phyloP scores from a whole-genome alignment of 2,329 filamentous ascomycete species.

The Epichloe aotearoae region DNA sequence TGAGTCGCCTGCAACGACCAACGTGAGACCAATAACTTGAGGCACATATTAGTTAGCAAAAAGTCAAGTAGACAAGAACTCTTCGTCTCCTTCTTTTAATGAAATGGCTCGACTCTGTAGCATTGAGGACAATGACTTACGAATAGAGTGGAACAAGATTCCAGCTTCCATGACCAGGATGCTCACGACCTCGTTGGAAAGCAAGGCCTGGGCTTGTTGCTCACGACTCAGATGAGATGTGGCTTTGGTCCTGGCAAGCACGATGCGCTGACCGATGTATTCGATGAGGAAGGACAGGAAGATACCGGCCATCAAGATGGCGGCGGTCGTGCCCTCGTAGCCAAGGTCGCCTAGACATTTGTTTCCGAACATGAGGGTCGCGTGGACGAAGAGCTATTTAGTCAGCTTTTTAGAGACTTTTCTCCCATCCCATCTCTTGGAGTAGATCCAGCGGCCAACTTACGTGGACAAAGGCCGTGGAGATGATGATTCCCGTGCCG shows the following conservation, averaged over 20 bases:
- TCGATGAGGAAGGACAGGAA: slow-evolving; percentile 63
- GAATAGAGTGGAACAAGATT: slow-evolving; percentile 61
- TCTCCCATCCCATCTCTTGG: background rate
- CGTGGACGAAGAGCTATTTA: slow-evolving; percentile 57
- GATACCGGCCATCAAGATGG: slow-evolving; percentile 61
- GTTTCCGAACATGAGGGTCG: slow-evolving; percentile 58
- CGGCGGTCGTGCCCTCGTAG: slow-evolving; percentile 57
- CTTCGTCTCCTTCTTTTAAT: background rate
- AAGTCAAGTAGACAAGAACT: background rate
- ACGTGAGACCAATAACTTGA: slow-evolving; percentile 48
- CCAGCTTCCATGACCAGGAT: slow-evolving; percentile 61
- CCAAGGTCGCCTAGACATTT: slow-evolving; percentile 50
- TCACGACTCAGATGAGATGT: slow-evolving; percentile 13
- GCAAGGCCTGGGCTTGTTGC: slow-evolving; percentile 13
- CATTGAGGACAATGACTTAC: slow-evolving; percentile 24
- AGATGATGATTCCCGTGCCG: slow-evolving; percentile 59
- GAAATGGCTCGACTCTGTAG: background rate
- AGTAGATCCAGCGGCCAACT: slow-evolving; percentile 12
- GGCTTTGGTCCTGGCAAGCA: slow-evolving; percentile 24
- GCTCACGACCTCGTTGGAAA: slow-evolving; percentile 38
- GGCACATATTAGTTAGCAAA: background rate
- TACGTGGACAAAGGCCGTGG: slow-evolving; percentile 57
- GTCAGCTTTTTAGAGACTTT: background rate
- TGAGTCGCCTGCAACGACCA: slow-evolving; percentile 45
- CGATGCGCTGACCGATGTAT: slow-evolving; percentile 48